These are phyloP conservation scores for Kodamaea ohmeri DNA, from an alignment of 1,139 yeast species.

Conservation along the genomic window DNA sequence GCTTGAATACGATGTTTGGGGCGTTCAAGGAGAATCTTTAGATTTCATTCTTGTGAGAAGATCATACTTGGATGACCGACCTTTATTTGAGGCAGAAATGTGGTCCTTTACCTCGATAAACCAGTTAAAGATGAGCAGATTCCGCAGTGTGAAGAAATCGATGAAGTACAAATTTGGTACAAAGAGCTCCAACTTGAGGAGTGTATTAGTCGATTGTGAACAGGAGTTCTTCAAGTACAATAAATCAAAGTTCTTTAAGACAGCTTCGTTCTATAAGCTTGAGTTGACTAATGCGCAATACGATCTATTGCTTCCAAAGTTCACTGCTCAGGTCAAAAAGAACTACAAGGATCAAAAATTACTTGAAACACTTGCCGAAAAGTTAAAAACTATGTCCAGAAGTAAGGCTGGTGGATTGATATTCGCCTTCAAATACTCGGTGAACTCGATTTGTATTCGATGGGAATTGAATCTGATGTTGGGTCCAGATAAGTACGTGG, in stretches of 20 bases:
- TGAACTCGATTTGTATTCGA: constrained; percentile 23
- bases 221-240: neutral
- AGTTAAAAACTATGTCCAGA: constrained; percentile 25
- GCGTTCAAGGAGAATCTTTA: constrained; percentile 14
- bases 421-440: constrained; percentile 40
- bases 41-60: constrained; percentile 1
- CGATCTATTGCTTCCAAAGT: constrained; percentile 15
- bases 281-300: constrained; percentile 20
- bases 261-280: constrained; percentile 1
- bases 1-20: constrained; percentile 36
- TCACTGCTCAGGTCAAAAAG: constrained; percentile 17
- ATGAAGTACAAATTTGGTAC: neutral
- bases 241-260: neutral
- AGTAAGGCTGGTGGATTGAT: constrained; percentile 43
- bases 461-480: constrained; percentile 33
- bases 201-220: constrained; percentile 7
- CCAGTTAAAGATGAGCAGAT: constrained; percentile 10
- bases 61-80: constrained; percentile 8
- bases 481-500: constrained; percentile 21
- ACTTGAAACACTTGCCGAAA: constrained; percentile 18
- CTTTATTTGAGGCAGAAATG: constrained; percentile 18
- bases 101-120: constrained; percentile 15
- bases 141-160: constrained; percentile 5
- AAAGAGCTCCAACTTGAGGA: constrained; percentile 3
- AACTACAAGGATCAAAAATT: constrained; percentile 19